Evolutionary conservation across 2,329 filamentous ascomycete genomes (phyloP).

Genomic region (Neofusicoccum kwambonambiense): DNA sequence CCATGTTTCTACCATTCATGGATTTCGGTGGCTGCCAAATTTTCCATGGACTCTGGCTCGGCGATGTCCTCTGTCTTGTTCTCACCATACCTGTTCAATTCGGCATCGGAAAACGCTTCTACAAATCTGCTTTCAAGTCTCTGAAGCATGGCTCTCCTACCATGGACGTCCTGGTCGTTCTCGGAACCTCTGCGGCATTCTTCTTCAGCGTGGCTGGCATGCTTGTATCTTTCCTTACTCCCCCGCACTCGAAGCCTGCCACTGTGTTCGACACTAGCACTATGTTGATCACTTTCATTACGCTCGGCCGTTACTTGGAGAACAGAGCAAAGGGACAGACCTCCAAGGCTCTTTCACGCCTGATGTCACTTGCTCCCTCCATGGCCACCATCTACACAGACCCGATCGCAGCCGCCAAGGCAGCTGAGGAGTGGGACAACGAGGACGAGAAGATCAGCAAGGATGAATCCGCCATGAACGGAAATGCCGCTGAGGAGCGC

Average conservation of each 20-base stretch:
- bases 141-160: conserved; percentile 87
- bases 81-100: conserved; percentile 95
- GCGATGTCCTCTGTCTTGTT: conserved; percentile 77
- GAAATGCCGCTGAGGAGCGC: conserved; percentile 73
- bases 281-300: conserved; percentile 97
- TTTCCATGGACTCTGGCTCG: conserved; percentile 76
- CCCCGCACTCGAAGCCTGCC: conserved; percentile 75
- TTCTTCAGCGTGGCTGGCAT: conserved; percentile 91
- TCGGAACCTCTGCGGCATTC: conserved; percentile 93
- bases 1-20: conserved; percentile 74
- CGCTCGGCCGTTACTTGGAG: conserved; percentile 85
- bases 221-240: conserved; percentile 72
- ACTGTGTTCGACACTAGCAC: conserved; percentile 97
- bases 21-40: conserved; percentile 74
- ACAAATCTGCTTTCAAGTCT: conserved; percentile 89
- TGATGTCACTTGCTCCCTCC: conserved; percentile 94
- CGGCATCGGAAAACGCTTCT: conserved; percentile 92
- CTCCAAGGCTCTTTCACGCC: conserved; percentile 83
- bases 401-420: conserved; percentile 88
- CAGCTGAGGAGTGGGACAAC: conserved; percentile 75
- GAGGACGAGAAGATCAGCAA: conserved; percentile 37
- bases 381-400: conserved; percentile 97
- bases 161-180: conserved; percentile 94
- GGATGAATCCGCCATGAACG: conserved; percentile 36
- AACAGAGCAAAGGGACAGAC: conserved; percentile 96